phyloP scores from a whole-genome alignment of 73 alveolate genomes.

The Stentor roeselii region DNA sequence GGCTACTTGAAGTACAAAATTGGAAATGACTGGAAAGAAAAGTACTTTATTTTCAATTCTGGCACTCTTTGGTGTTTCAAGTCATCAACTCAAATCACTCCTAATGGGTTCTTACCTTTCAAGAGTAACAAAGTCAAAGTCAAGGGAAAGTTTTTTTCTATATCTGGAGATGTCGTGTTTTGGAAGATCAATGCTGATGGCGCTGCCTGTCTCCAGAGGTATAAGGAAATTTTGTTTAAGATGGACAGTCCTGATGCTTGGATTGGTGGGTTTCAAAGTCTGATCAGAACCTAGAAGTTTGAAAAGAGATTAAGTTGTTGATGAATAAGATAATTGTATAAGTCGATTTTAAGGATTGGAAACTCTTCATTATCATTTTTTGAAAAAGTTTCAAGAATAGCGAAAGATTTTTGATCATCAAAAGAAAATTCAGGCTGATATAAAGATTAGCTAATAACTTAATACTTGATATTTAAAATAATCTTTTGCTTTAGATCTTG shows the following conservation, averaged over 20 bases:
- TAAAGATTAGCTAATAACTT: too few relatives aligned
- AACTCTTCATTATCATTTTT: too few relatives aligned
- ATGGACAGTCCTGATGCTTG: not conserved
- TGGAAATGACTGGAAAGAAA: conserved; percentile 15
- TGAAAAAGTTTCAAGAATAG: too few relatives aligned
- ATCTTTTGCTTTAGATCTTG: too few relatives aligned
- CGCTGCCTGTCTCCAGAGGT: not conserved
- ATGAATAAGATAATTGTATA: too few relatives aligned
- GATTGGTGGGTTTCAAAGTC: not conserved
- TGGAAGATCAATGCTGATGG: not conserved
- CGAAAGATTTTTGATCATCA: too few relatives aligned
- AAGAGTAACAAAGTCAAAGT: not conserved
- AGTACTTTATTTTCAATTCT: not conserved
- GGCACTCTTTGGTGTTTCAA: not conserved
- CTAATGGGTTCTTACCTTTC: not conserved
- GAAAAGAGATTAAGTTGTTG: too few relatives aligned
- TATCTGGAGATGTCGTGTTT: not conserved
- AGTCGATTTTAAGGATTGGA: too few relatives aligned
- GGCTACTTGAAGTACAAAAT: not conserved
- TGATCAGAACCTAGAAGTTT: too few relatives aligned
- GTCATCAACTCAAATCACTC: conserved; percentile 12
- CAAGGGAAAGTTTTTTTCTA: not conserved
- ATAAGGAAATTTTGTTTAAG: not conserved
- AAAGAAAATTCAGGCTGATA: too few relatives aligned
- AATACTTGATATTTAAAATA: too few relatives aligned